These are phyloP conservation scores for Trichoderma sp. DNA, from an alignment of 2,329 filamentous ascomycete genomes.

Conservation along the genomic window DNA sequence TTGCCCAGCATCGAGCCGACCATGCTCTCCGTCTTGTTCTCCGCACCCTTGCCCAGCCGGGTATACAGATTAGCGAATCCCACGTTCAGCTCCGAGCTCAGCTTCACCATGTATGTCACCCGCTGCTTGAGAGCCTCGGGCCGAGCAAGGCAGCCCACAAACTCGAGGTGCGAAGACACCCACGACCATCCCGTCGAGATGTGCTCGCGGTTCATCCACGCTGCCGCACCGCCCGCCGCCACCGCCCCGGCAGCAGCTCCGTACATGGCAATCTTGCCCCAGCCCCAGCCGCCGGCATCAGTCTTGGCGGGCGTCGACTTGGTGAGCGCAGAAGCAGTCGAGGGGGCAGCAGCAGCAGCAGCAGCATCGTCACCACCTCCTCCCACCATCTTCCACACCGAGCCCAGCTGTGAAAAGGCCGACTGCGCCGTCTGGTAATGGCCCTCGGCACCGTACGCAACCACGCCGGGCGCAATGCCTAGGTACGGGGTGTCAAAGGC, in stretches of 20 bases:
- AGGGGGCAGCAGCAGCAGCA: conserved; percentile 12
- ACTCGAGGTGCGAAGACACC: conserved; percentile 88
- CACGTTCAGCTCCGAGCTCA: conserved; percentile 63
- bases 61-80: conserved; percentile 88
- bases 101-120: conserved; percentile 62
- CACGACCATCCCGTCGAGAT: conserved; percentile 73
- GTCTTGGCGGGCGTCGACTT: conserved; percentile 13
- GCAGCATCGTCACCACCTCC: conserved; percentile 25
- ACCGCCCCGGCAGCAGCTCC: conserved; percentile 82
- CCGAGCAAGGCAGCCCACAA: conserved; percentile 85
- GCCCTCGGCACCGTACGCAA: conserved; percentile 82
- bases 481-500: conserved; percentile 94
- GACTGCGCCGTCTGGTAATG: conserved; percentile 72
- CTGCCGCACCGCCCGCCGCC: conserved; percentile 76
- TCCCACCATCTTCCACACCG: conserved; percentile 57
- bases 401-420: conserved; percentile 65
- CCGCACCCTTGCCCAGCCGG: conserved; percentile 67
- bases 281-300: conserved; percentile 58
- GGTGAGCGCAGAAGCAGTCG: conserved; percentile 21
- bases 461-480: conserved; percentile 74
- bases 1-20: conserved; percentile 60
- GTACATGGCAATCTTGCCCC: conserved; percentile 81
- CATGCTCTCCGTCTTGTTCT: conserved; percentile 50
- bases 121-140: conserved; percentile 76
- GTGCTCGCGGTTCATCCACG: conserved; percentile 80